A percentile compares a stretch with the other conserved stretches of the same genome.
Conservation (phyloP, 2,329 filamentous ascomycete species). For the Rhynchosporium agropyri region DNA sequence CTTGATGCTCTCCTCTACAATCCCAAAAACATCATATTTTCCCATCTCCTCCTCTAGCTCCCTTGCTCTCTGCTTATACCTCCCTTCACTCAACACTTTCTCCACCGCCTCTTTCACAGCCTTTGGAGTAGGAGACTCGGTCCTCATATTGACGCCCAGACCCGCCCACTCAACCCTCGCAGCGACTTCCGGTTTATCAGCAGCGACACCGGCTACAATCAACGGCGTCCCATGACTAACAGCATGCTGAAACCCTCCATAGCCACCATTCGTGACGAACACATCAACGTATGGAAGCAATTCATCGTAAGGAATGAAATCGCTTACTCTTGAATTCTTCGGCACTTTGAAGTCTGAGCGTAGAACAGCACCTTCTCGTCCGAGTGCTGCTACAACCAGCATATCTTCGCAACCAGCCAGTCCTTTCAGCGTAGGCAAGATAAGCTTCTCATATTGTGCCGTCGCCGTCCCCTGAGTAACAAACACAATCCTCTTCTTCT, state of each 20-base stretch:
- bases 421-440: conserved; percentile 44
- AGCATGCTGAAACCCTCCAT: conserved; percentile 44
- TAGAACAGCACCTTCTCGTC: conserved; percentile 37
- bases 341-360: conserved; percentile 40
- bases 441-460: conserved; percentile 39
- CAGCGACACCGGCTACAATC: conserved; percentile 41
- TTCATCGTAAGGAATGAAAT: conserved; percentile 46
- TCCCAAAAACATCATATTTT: conserved; percentile 23
- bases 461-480: conserved; percentile 45
- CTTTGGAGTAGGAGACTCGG: conserved; percentile 18
- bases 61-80: conserved; percentile 22
- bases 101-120: conserved; percentile 19
- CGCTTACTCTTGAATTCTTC: conserved; percentile 41
- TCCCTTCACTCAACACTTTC: conserved; percentile 19
- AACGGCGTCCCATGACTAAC: conserved; percentile 42
- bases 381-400: conserved; percentile 43
- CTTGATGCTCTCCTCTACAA: conserved; percentile 25
- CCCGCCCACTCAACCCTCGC: conserved; percentile 41
- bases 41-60: conserved; percentile 29
- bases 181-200: conserved; percentile 44
- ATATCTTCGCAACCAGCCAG: conserved; percentile 42
- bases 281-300: conserved; percentile 42
- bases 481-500: conserved; percentile 45
- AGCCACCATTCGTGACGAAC: conserved; percentile 45
- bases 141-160: conserved; percentile 41